Conservation (phyloP, 352 stramenopile species). For the Plasmopara halstedii region DNA sequence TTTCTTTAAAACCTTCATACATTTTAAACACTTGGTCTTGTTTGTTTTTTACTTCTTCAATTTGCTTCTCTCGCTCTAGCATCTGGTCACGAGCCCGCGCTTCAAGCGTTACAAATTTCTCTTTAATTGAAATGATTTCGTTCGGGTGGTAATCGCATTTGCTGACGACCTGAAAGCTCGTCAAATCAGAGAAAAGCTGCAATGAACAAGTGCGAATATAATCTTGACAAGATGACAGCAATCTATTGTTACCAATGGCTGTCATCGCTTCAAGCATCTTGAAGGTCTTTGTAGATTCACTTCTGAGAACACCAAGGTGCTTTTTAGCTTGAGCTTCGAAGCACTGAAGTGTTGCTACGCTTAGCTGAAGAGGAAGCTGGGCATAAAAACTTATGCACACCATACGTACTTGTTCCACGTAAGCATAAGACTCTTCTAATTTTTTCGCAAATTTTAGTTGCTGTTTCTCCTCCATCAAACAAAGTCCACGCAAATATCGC, state of each 20-base stretch:
- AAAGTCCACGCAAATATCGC: conserved; percentile 50
- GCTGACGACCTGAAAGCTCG: conserved; percentile 47
- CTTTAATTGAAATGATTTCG: conserved; percentile 48
- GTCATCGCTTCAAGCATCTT: conserved; percentile 18
- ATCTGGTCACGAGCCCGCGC: conserved; percentile 29
- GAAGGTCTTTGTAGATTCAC: conserved; percentile 23
- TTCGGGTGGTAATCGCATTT: conserved; percentile 81
- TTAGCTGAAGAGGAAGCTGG: conserved; percentile 65
- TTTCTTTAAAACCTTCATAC: conserved; percentile 49
- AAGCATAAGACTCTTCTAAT: conserved; percentile 12
- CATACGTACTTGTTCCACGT: conserved; percentile 32
- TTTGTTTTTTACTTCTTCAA: conserved; percentile 28
- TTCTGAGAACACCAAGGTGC: conserved; percentile 35
- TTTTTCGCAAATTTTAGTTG: conserved; percentile 39
- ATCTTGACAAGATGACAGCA: conserved; percentile 39
- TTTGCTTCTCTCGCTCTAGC: conserved; percentile 21
- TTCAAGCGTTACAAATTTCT: conserved; percentile 34
- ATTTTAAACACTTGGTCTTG: conserved; percentile 26
- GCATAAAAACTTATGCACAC: conserved; percentile 46
- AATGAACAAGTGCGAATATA: conserved; percentile 41
- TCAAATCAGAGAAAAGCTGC: conserved; percentile 58
- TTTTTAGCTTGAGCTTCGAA: conserved; percentile 81
- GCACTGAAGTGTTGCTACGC: conserved; percentile 76
- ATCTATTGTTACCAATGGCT: conserved; percentile 20
- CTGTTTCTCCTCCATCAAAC: conserved; percentile 44